Conservation (phyloP, 805 yeast species). For the Maudiozyma bulderi region DNA sequence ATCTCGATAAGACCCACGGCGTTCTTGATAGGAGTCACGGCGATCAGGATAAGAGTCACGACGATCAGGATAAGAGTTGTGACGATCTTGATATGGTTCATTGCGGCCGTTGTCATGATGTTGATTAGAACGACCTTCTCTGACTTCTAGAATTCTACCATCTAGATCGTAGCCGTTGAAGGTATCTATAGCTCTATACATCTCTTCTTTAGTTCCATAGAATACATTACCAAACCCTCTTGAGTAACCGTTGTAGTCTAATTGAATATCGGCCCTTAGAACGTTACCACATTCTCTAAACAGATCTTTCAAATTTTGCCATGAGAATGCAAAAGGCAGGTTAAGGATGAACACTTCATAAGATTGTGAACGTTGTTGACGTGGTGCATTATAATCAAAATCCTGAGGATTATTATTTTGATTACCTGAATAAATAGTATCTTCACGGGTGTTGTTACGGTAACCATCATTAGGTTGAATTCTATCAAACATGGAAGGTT, state of each 20-base stretch:
- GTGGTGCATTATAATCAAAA: not conserved
- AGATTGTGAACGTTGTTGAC: conserved; percentile 4
- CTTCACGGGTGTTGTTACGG: no score
- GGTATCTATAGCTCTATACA: conserved; percentile 63
- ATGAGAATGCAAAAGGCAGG: conserved; percentile 65
- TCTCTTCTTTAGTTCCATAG: conserved; percentile 55
- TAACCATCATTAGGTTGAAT: not conserved
- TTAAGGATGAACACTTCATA: conserved; percentile 71
- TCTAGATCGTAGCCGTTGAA: conserved; percentile 53
- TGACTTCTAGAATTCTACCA: conserved; percentile 15
- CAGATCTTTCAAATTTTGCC: conserved; percentile 81
- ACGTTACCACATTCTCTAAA: conserved; percentile 71
- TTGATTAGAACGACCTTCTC: conserved; percentile 14
- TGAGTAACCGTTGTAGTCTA: conserved; percentile 57
- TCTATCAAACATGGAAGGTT: conserved; percentile 3
- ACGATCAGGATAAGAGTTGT: not conserved
- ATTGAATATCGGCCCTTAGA: conserved; percentile 67
- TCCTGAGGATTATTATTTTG: not conserved
- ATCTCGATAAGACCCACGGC: not conserved
- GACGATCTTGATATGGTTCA: not conserved
- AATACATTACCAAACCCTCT: conserved; percentile 78
- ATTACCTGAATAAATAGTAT: not conserved
- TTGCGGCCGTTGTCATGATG: not conserved
- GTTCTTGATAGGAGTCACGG: not conserved
- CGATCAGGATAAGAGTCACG: not conserved